A percentile compares a stretch with the other conserved stretches of the same genome.
Conservation (phyloP, 2,329 filamentous ascomycete species). For the Diaporthe velutina region DNA sequence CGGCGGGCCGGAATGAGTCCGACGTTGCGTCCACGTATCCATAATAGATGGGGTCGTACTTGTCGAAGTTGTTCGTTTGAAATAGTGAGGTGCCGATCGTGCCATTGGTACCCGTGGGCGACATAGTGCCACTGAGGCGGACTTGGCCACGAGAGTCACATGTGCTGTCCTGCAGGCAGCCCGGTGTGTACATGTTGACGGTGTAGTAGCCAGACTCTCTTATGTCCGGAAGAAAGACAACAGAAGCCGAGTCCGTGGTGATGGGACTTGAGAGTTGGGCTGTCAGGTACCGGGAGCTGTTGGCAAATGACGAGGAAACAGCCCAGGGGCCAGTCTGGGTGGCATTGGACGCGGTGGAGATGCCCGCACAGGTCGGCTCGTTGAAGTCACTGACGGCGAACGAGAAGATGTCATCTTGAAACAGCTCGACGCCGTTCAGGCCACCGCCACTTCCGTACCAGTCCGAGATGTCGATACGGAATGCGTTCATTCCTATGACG, state of each 20-base stretch:
- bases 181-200: conserved; percentile 91
- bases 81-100: conserved; percentile 72
- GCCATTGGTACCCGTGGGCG: conserved; percentile 53
- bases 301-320: conserved; percentile 75
- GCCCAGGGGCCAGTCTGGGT: conserved; percentile 82
- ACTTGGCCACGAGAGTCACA: conserved; percentile 84
- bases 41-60: conserved; percentile 93
- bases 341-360: conserved; percentile 74
- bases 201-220: conserved; percentile 92
- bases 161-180: conserved; percentile 83
- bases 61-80: conserved; percentile 96
- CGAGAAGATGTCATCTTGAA: conserved; percentile 85
- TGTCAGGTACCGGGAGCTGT: conserved; percentile 82
- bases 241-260: conserved; percentile 70
- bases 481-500: conserved; percentile 85
- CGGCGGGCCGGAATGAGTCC: conserved; percentile 79
- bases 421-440: conserved; percentile 87
- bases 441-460: conserved; percentile 92
- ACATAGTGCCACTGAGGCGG: conserved; percentile 82
- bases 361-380: conserved; percentile 82
- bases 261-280: conserved; percentile 71
- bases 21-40: conserved; percentile 85
- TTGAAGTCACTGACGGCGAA: conserved; percentile 93
- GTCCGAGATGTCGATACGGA: conserved; percentile 86
- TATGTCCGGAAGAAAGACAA: conserved; percentile 88